Base-by-base conservation (phyloP, 2,329 filamentous ascomycete genomes). In the Fragosphaeria purpurea region DNA sequence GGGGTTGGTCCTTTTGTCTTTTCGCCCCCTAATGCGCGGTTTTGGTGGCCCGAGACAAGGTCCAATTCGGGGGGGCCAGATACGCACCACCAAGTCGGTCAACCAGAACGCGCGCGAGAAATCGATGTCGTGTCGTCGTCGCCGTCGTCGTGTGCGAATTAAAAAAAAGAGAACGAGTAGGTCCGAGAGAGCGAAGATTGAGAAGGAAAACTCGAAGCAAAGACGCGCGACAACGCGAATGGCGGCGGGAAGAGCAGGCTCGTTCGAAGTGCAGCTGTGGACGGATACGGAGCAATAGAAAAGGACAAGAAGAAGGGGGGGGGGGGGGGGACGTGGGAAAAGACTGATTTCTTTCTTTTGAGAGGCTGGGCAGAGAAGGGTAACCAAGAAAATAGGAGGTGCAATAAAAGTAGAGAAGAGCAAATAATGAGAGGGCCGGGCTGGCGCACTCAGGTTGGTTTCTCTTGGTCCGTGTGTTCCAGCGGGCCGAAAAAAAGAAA, bases 21-120 rank as follows among this genome's bases (percentile, higher is more conserved):
- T 12, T n/a, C 32, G 45, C 48, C 48, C 22, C 51, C 53, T 51
- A 51, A 51, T 44, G 44, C 53, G 41, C 44, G 47, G 53, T 46
- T 51, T 53, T 44, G 47, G 47, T 46, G 51, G 53, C 32, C 53
- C 51, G 51, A 48, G 35, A 47, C 42, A 51, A 50, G 47, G 32
- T 22, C 44, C 49, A 49, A 44, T 46, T 35, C 41, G 44, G 46
- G n/a, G 34, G 43, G 30, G 44, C 39, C 43, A 33, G 30, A 11
- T 41, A 44, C 48, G 45, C 47, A 37, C 48, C 13, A 42, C 38
- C 34, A 45, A 7, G 33, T 37, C 6, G 48, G 41, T 42, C 42
- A 41, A 44, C 47, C 30, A 44, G 37, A 38, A n/a, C 37, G 44
- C 22, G 47, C 22, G 34, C 13, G 44, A 22, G 38, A 34, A 22